Evolutionary conservation across 345 rosid genomes (phyloP).

Genomic region (Barbarea vulgaris): DNA sequence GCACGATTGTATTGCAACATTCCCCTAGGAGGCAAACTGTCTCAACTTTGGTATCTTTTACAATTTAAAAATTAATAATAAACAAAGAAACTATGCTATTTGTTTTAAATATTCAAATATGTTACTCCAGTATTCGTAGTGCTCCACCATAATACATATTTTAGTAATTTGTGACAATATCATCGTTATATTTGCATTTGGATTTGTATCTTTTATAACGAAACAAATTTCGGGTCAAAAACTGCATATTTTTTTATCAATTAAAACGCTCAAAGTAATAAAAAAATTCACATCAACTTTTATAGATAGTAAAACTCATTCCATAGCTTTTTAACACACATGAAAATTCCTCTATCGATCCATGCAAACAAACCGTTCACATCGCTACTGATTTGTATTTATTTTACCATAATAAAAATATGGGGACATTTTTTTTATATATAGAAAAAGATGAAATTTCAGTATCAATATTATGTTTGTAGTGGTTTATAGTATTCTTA

Average conservation of each 20-base stretch:
- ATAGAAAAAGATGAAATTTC: too few relatives aligned
- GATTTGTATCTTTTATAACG: not conserved
- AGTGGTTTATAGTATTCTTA: too few relatives aligned
- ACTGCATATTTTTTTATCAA: not conserved
- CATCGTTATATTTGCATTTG: not conserved
- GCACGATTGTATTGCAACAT: conserved; percentile 62
- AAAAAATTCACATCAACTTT: not conserved
- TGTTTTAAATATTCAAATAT: not conserved
- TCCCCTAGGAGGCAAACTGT: conserved; percentile 77
- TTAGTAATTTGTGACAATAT: not conserved
- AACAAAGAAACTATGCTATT: conserved; percentile 7
- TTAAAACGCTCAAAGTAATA: too few relatives aligned
- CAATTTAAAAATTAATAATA: not conserved
- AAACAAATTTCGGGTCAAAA: too few relatives aligned
- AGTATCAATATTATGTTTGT: too few relatives aligned
- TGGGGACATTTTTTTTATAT: too few relatives aligned
- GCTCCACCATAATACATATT: not conserved
- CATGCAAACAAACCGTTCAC: not conserved
- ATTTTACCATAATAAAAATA: not conserved
- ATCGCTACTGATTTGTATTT: not conserved
- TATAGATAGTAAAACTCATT: not conserved
- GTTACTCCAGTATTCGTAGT: not conserved
- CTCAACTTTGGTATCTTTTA: conserved; percentile 31
- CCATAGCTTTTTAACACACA: not conserved
- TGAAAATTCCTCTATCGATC: too few relatives aligned